Conservation (phyloP, 495 filamentous ascomycete genomes). For the Podospora sp. region DNA sequence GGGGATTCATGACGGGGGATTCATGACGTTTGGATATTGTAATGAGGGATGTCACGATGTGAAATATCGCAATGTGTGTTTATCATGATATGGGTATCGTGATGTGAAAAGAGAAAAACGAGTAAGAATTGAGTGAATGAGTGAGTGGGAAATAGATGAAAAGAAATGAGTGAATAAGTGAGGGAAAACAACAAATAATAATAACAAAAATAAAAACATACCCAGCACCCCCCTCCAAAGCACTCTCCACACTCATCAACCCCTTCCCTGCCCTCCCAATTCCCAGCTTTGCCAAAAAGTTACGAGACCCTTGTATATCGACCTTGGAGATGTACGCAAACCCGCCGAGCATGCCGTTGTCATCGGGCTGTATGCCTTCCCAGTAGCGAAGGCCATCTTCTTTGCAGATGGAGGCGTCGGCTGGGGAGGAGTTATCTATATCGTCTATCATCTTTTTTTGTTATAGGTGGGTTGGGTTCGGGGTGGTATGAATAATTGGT, state of each 20-base stretch:
- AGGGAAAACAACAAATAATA: background rate
- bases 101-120: too few relatives aligned
- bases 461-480: background rate
- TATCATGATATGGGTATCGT: too few relatives aligned
- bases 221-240: constrained; percentile 60
- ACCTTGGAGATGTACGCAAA: constrained; percentile 62
- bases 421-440: background rate
- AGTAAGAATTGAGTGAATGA: too few relatives aligned
- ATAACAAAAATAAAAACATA: constrained; percentile 29
- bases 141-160: too few relatives aligned
- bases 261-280: constrained; percentile 43
- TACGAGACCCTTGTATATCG: constrained; percentile 75
- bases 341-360: constrained; percentile 76
- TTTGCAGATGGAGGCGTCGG: constrained; percentile 46
- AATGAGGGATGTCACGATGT: too few relatives aligned
- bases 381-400: constrained; percentile 68
- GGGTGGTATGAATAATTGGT: background rate
- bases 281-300: constrained; percentile 77
- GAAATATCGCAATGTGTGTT: too few relatives aligned
- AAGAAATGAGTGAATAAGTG: too few relatives aligned
- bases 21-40: too few relatives aligned
- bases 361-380: constrained; percentile 67
- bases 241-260: constrained; percentile 31
- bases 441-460: background rate
- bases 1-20: too few relatives aligned